Evolutionary conservation across 306 rosid species (phyloP).

Genomic region (Lathyrus oleraceus): DNA sequence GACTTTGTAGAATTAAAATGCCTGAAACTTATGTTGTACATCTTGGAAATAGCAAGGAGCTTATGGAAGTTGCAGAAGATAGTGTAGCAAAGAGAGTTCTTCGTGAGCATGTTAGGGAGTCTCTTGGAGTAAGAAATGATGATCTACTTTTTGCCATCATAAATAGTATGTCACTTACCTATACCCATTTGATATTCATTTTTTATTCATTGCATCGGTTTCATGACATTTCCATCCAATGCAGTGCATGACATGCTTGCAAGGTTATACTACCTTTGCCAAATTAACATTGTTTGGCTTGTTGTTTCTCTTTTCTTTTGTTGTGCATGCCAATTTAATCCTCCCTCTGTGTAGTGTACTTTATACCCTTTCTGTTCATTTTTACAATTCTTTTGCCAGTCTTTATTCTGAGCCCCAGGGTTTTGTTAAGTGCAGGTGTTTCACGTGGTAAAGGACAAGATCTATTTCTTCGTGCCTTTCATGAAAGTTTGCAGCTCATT

Average conservation of each 20-base stretch:
- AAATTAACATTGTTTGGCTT: not conserved
- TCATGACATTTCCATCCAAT: not conserved
- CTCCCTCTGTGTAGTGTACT: not conserved
- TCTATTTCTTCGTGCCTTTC: slow-evolving; percentile 83
- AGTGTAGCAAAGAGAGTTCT: slow-evolving; percentile 84
- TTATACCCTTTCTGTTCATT: slow-evolving; percentile 8
- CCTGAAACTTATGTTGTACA: slow-evolving; percentile 89
- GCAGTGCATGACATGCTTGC: slow-evolving; percentile 11
- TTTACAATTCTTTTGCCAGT: slow-evolving; percentile 20
- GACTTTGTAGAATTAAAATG: slow-evolving; percentile 69
- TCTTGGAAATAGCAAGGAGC: slow-evolving; percentile 98
- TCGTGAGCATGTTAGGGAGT: slow-evolving; percentile 85
- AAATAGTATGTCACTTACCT: slow-evolving; percentile 63
- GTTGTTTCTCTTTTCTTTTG: slow-evolving; percentile 28
- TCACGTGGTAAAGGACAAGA: slow-evolving; percentile 97
- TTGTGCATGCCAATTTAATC: slow-evolving; percentile 25
- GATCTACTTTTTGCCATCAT: slow-evolving; percentile 91
- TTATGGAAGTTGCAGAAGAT: slow-evolving; percentile 93
- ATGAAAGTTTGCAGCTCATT: slow-evolving; percentile 65
- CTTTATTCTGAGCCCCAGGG: slow-evolving; percentile 30
- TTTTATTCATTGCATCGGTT: not conserved
- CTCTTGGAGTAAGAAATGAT: slow-evolving; percentile 87
- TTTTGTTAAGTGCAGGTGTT: slow-evolving; percentile 64
- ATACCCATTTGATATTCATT: slow-evolving; percentile 1
- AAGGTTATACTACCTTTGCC: slow-evolving; percentile 11